Base-by-base conservation (phyloP, 805 yeast species). In the Yamadazyma akitaensis region DNA sequence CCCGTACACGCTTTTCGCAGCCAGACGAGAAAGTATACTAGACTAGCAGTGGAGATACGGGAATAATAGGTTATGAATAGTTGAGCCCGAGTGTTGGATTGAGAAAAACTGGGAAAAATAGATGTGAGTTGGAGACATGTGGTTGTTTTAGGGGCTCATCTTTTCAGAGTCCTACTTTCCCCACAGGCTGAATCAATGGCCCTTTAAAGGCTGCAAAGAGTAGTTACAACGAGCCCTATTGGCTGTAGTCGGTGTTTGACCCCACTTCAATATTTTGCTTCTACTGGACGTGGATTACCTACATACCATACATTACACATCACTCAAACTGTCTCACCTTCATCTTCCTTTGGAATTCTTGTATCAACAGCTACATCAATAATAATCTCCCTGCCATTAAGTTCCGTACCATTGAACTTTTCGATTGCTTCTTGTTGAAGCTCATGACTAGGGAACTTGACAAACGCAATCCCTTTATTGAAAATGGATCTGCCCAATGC, bases 291-390 rank as follows among this genome's bases (percentile, higher is more conserved):
- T 28, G 32, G 32, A 28, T 28, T 28, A 28, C 32, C 32, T 28
- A 28, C 32, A 28, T 28, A 28, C 32, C 37, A 19, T 43, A 37
- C 31, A 19, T 38, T 26, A 26, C 41, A 38, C 33, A 38, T 14
- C 33, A 11, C 32, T 28, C 24, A 28, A 28, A 28, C 32, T 28
- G 32, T 36, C 26, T 36, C 39, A 21, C 19, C 40, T 24, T 44
- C 30, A 8, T 59, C 70, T 37, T 51, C 55, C 21, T 55, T 54
- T 34, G 59, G 60, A 34, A 56, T 53, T 52, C 75, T 70, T 10
- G 82, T 71, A 57, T 84, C 88, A 51, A 86, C 77, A 17, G 96
- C 96, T 55, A 84, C 77, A 53, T 83, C 84, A 49, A 85, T 88
- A 39, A 76, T 68, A 48, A 90, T 68, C 42, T 72, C 73, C 63